These are phyloP conservation scores for Daldinia sp. DNA, from an alignment of 2,329 filamentous ascomycete species.

Conservation along the genomic window DNA sequence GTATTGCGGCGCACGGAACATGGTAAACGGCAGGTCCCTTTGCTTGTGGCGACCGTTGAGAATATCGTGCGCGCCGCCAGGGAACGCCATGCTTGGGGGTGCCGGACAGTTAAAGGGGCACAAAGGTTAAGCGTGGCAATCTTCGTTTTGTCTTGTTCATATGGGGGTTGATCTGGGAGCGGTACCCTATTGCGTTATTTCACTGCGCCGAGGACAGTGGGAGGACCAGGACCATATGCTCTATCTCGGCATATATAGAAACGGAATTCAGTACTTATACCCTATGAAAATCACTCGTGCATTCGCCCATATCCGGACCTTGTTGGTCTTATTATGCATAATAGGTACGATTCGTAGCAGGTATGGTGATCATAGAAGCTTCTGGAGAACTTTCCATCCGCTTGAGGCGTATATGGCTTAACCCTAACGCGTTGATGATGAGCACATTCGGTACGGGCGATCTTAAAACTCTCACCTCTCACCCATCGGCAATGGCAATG, in stretches of 20 bases:
- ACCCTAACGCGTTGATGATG: not conserved
- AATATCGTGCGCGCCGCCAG: conserved; percentile 15
- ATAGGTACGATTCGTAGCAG: not conserved
- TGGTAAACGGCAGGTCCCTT: conserved; percentile 18
- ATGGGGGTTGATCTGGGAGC: conserved; percentile 32
- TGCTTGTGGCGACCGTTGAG: conserved; percentile 5
- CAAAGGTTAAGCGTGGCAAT: conserved; percentile 39
- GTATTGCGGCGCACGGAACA: conserved; percentile 1
- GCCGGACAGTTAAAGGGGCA: conserved; percentile 19
- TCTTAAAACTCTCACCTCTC: not conserved
- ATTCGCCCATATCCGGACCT: not conserved
- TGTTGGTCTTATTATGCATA: not conserved
- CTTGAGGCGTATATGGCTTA: not conserved
- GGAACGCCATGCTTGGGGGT: conserved; percentile 4
- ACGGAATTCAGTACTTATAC: conserved; percentile 45
- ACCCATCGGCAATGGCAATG: not conserved
- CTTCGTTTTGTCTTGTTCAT: conserved; percentile 32
- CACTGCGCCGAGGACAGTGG: conserved; percentile 15
- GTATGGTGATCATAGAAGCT: not conserved
- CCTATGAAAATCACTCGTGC: conserved; percentile 20
- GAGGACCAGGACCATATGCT: conserved; percentile 26
- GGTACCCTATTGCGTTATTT: conserved; percentile 12
- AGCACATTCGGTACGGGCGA: not conserved
- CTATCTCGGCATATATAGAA: conserved; percentile 43
- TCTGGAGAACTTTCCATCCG: not conserved